Conservation (phyloP, 164 flowering plant genomes). For the Litsea cubeba region DNA sequence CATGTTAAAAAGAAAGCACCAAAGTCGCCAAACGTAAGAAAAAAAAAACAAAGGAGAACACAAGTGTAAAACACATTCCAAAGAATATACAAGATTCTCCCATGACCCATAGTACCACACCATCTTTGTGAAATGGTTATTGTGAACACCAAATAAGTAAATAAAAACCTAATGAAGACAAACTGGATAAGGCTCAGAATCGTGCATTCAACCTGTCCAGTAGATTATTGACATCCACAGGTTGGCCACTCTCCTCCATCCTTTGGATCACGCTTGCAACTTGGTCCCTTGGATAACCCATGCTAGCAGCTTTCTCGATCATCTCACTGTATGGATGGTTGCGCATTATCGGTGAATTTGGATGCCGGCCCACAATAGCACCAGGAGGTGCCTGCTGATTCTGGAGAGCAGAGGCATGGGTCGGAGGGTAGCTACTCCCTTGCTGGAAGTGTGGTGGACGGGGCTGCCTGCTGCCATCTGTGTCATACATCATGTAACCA, state of each 20-base stretch:
- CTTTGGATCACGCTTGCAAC: slow-evolving; percentile 59
- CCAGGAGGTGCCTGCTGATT: slow-evolving; percentile 30
- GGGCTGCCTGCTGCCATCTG: slow-evolving; percentile 52
- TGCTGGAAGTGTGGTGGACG: slow-evolving; percentile 54
- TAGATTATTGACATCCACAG: slow-evolving; percentile 73
- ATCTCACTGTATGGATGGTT: slow-evolving; percentile 66
- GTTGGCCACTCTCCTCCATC: slow-evolving; percentile 82
- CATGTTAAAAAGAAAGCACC: no score
- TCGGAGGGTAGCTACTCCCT: slow-evolving; percentile 54
- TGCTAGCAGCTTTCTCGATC: slow-evolving; percentile 77
- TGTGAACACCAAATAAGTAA: not conserved
- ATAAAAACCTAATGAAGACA: not conserved
- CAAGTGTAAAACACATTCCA: no score
- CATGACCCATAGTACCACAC: not conserved
- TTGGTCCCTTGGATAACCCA: slow-evolving; percentile 85
- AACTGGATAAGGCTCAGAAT: not conserved
- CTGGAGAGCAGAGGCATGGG: slow-evolving; percentile 32
- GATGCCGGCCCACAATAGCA: slow-evolving; percentile 31
- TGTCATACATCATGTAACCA: slow-evolving; percentile 65
- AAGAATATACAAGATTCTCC: not conserved
- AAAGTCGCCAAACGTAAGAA: no score
- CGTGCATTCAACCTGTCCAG: slow-evolving; percentile 77
- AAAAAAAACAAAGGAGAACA: no score
- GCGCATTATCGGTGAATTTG: slow-evolving; percentile 46
- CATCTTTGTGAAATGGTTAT: not conserved